Conservation (phyloP, 371 early-diverging fungal species). For the Mortierella sp. region DNA sequence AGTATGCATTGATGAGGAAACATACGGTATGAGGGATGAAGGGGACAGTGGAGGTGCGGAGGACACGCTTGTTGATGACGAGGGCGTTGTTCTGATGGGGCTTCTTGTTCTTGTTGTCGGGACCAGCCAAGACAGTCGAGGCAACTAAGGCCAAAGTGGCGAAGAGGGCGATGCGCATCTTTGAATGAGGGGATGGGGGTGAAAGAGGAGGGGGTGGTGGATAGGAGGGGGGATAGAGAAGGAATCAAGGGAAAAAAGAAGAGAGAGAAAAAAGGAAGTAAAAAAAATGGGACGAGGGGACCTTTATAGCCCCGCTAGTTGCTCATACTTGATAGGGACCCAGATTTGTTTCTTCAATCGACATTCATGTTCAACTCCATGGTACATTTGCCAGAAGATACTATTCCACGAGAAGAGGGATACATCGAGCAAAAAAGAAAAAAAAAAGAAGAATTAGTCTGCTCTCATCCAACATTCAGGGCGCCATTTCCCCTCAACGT, state of each 20-base stretch:
- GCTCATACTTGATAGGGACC: too few relatives aligned
- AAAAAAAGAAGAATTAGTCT: background rate
- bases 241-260: constrained; percentile 1
- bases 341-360: too few relatives aligned
- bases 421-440: too few relatives aligned
- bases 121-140: constrained; percentile 43
- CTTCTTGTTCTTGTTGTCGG: constrained; percentile 21
- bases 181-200: background rate
- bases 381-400: too few relatives aligned
- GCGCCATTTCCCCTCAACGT: background rate
- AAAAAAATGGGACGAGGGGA: background rate
- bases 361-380: too few relatives aligned
- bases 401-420: too few relatives aligned
- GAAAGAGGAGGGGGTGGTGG: background rate
- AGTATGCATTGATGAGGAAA: background rate
- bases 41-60: constrained; percentile 61
- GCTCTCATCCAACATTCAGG: too few relatives aligned
- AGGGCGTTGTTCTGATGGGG: constrained; percentile 40
- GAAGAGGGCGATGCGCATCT: constrained; percentile 45
- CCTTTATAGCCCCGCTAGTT: too few relatives aligned
- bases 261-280: background rate
- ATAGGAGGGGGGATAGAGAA: background rate
- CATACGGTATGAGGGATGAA: constrained; percentile 64
- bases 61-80: constrained; percentile 59
- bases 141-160: constrained; percentile 53